These are phyloP conservation scores for Ogataea degrootiae DNA, from an alignment of 805 yeast genomes.

Conservation along the genomic window DNA sequence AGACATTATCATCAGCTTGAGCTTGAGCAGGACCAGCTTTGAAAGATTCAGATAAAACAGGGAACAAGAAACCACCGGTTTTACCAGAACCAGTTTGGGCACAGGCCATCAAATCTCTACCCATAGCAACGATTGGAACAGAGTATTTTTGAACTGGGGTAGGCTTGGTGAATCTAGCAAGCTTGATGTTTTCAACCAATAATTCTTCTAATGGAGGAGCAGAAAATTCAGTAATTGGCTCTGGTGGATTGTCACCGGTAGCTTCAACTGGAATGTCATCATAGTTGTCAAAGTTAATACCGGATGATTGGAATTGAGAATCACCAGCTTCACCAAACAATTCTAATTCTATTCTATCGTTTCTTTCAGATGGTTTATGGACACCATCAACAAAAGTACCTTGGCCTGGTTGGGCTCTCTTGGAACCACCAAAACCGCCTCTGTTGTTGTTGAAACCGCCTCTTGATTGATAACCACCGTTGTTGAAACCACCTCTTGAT, in stretches of 20 bases:
- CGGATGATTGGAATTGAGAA: conserved; percentile 78
- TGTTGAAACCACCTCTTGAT: conserved; percentile 28
- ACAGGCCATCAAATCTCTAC: conserved; percentile 84
- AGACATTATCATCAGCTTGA: conserved; percentile 38
- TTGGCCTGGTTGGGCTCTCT: conserved; percentile 43
- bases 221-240: conserved; percentile 81
- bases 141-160: conserved; percentile 95
- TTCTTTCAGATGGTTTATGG: conserved; percentile 76
- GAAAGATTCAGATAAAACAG: conserved; percentile 89
- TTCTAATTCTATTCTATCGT: conserved; percentile 67
- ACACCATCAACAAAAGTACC: conserved; percentile 87
- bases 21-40: conserved; percentile 61
- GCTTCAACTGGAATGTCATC: conserved; percentile 99
- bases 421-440: conserved; percentile 30
- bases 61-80: conserved; percentile 99
- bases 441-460: conserved; percentile 26
- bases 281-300: conserved; percentile 97
- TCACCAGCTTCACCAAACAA: conserved; percentile 80
- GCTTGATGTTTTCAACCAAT: conserved; percentile 78
- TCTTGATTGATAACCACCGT: conserved; percentile 13
- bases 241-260: conserved; percentile 91
- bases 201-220: conserved; percentile 87
- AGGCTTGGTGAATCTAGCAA: conserved; percentile 91
- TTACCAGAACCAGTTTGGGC: conserved; percentile 99
- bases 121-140: conserved; percentile 66